A percentile compares a stretch with the other conserved stretches of the same genome.
These are phyloP conservation scores for Entomortierella lignicola DNA, from an alignment of 192 early-diverging fungal genomes.

Conservation along the genomic window DNA sequence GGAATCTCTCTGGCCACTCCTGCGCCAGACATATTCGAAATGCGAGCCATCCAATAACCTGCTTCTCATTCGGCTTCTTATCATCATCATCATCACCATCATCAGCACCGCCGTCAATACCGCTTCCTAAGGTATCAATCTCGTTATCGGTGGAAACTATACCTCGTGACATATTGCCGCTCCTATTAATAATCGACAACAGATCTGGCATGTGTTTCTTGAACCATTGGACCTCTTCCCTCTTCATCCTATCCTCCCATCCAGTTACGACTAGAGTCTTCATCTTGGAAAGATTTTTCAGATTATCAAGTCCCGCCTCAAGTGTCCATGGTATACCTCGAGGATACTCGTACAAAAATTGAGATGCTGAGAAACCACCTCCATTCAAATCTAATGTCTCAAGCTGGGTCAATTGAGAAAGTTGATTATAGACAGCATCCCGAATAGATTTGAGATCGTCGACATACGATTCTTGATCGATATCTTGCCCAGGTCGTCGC, in stretches of 20 bases:
- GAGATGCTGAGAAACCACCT: background rate
- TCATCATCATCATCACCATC: background rate
- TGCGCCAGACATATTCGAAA: constrained; percentile 30
- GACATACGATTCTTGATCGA: background rate
- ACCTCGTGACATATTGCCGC: background rate
- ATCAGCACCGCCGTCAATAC: background rate
- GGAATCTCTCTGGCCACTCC: constrained; percentile 33
- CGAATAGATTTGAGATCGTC: background rate
- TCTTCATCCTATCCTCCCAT: constrained; percentile 34
- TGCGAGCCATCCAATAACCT: constrained; percentile 26
- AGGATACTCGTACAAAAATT: constrained; percentile 15
- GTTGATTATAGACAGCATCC: background rate
- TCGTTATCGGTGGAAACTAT: background rate
- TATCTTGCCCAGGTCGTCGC: background rate
- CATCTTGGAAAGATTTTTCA: constrained; percentile 9
- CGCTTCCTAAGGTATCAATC: no score
- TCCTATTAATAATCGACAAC: constrained; percentile 4
- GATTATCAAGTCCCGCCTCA: constrained; percentile 5
- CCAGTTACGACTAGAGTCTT: constrained; percentile 13
- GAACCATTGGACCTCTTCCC: constrained; percentile 20
- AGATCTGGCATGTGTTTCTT: constrained; percentile 22
- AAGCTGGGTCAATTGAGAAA: constrained; percentile 4
- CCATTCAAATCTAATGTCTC: constrained; percentile 8
- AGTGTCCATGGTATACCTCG: constrained; percentile 12
- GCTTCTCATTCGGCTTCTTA: background rate